Evolutionary conservation across 2,329 filamentous ascomycete genomes (phyloP).

Genomic region (Penicillium griseofulvum): DNA sequence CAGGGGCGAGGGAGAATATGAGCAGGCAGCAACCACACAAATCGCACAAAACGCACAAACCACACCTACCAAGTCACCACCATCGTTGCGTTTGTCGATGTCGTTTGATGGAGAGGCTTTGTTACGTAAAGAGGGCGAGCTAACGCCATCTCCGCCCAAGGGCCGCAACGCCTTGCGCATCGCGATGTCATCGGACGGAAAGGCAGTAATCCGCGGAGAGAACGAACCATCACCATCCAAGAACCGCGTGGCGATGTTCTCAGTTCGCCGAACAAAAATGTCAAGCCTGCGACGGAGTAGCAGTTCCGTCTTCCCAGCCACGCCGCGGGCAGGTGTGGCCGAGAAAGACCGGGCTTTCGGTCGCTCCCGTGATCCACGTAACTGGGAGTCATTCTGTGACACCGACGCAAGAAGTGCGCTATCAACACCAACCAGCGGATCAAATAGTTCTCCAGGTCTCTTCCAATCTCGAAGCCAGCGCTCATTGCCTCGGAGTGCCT

Average conservation of each 20-base stretch:
- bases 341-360: constrained; percentile 57
- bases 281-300: constrained; percentile 66
- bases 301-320: constrained; percentile 62
- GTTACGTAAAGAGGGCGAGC: constrained; percentile 39
- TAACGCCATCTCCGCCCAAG: constrained; percentile 43
- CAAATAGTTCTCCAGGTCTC: constrained; percentile 68
- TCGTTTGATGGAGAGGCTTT: constrained; percentile 43
- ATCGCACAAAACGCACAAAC: constrained; percentile 14
- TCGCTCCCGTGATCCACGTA: constrained; percentile 80
- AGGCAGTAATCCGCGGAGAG: constrained; percentile 76
- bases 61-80: constrained; percentile 33
- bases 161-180: constrained; percentile 62
- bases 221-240: constrained; percentile 67
- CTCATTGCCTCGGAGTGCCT: constrained; percentile 47
- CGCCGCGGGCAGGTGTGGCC: constrained; percentile 56
- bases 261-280: constrained; percentile 48
- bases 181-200: constrained; percentile 82
- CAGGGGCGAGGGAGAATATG: constrained; percentile 12
- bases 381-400: constrained; percentile 90
- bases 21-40: constrained; percentile 14
- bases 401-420: constrained; percentile 74
- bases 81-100: constrained; percentile 41
- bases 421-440: constrained; percentile 70
- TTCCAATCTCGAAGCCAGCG: constrained; percentile 67
- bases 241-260: constrained; percentile 50